phyloP scores from a whole-genome alignment of 1,284 basidiomycete species.

The Bothia castanella region DNA sequence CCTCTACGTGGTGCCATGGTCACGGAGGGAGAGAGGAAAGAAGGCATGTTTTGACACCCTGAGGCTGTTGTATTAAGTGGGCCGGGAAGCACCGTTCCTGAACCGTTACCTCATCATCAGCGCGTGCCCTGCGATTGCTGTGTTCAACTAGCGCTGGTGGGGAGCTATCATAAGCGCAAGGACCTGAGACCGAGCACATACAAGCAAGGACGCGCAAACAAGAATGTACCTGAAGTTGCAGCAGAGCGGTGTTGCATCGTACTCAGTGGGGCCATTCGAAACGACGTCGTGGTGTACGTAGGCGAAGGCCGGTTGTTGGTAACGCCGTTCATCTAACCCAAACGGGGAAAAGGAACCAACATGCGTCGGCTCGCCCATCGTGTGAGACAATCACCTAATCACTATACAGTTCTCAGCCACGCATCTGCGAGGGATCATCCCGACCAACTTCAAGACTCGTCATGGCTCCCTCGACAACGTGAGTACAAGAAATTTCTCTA shows the following conservation, averaged over 20 bases:
- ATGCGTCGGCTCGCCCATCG: not conserved
- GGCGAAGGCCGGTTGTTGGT: no score
- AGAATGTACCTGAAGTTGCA: no score
- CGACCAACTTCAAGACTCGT: conserved; percentile 44
- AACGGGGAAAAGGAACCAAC: conserved; percentile 6
- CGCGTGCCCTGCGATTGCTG: not conserved
- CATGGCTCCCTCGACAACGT: conserved; percentile 71
- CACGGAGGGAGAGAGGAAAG: not conserved
- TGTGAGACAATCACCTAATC: conserved; percentile 28
- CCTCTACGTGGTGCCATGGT: conserved; percentile 11
- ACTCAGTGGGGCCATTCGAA: no score
- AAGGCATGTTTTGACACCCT: not conserved
- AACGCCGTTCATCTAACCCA: not conserved
- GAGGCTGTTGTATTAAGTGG: not conserved
- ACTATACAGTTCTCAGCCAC: conserved; percentile 35
- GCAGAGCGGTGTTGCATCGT: no score
- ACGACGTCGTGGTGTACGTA: no score
- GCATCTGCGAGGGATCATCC: not conserved
- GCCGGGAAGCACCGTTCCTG: conserved; percentile 10
- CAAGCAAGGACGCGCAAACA: no score
- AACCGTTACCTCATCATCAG: conserved; percentile 9
- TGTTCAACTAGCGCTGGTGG: not conserved
- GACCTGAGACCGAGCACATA: not conserved
- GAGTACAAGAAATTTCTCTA: conserved; percentile 33
- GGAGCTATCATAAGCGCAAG: not conserved